Base-by-base conservation (phyloP, 2,329 filamentous ascomycete genomes). In the Phialophora macrospora region DNA sequence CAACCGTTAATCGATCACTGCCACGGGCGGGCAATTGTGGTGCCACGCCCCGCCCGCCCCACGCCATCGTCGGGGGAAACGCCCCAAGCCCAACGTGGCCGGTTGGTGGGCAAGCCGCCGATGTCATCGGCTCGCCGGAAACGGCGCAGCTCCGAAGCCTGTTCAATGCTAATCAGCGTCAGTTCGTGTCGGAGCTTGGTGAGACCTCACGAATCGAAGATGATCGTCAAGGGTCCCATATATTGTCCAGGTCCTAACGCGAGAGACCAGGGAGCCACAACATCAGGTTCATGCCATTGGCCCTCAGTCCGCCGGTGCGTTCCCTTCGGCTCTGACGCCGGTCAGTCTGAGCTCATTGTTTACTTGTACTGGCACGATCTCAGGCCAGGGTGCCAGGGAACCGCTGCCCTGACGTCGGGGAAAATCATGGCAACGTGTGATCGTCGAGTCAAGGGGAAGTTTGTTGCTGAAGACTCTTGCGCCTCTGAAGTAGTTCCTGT, bases 191-290 rank as follows among this genome's bases (percentile, higher is more conserved):
- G 46, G 48, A 60, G 46, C 48, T 34, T n/a, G 60, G 56, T 64
- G 61, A 67, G 57, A 64, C 65, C 51, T 65, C 54, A 48, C 49
- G 56, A 60, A 64, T 60, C 56, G 60, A 55, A 61, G 60, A 62
- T 58, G 38, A 60, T 60, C 56, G 38, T 7, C 38, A 20, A 8
- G 38, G 14, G 38, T 48, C 56, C 46, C 24, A 4, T 28, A 48
- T 41, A 59, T 55, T 34, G 34, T 59, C 51, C 49, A 63, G 54
- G 24, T 41, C 26, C 55, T 56, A 66, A 55, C 64, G 60, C 64
- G 63, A 41, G 17, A 46, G 20, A 57, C 61, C 41, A 28, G 22
- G 34, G 58, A 41, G 60, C 41, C 65, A 62, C 55, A 44, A 30
- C n/a, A 49, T 51, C 34, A 9, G 17, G 12, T 17, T 30, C 11